Evolutionary conservation across 352 stramenopile species (phyloP).

Genomic region (Elongisporangium prolatum): DNA sequence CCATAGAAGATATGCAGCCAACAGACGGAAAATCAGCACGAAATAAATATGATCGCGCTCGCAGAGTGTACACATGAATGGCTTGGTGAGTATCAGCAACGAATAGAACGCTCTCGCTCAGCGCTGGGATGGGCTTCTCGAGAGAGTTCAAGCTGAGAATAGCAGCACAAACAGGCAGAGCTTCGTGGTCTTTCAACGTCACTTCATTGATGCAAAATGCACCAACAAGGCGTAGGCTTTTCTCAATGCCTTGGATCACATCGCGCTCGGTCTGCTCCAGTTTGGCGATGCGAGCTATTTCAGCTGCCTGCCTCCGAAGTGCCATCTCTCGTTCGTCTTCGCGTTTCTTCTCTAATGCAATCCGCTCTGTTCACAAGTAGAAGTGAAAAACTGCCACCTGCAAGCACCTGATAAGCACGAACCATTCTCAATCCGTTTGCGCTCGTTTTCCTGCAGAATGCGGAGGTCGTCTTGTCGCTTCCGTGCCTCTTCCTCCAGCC

Average conservation of each 20-base stretch:
- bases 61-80: slow-evolving; percentile 25
- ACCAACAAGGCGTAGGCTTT: slow-evolving; percentile 36
- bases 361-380: slow-evolving; percentile 21
- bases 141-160: slow-evolving; percentile 16
- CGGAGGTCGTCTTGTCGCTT: slow-evolving; percentile 39
- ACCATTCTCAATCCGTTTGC: slow-evolving; percentile 43
- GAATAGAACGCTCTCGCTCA: slow-evolving; percentile 31
- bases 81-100: slow-evolving; percentile 21
- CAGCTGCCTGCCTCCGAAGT: slow-evolving; percentile 14
- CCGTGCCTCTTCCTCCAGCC: slow-evolving; percentile 47
- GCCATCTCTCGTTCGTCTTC: slow-evolving; percentile 28
- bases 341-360: slow-evolving; percentile 27
- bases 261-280: slow-evolving; percentile 35
- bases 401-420: background rate
- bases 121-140: slow-evolving; percentile 20
- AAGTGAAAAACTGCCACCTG: background rate
- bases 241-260: slow-evolving; percentile 30
- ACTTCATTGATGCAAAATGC: slow-evolving; percentile 46
- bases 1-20: background rate
- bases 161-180: slow-evolving; percentile 19
- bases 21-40: background rate
- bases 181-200: slow-evolving; percentile 5
- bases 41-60: background rate
- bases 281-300: slow-evolving; percentile 32
- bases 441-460: slow-evolving; percentile 36